A percentile compares a stretch with the other conserved stretches of the same genome.
Evolutionary conservation across 306 rosid species (phyloP).

Genomic region (Mucuna pruriens): DNA sequence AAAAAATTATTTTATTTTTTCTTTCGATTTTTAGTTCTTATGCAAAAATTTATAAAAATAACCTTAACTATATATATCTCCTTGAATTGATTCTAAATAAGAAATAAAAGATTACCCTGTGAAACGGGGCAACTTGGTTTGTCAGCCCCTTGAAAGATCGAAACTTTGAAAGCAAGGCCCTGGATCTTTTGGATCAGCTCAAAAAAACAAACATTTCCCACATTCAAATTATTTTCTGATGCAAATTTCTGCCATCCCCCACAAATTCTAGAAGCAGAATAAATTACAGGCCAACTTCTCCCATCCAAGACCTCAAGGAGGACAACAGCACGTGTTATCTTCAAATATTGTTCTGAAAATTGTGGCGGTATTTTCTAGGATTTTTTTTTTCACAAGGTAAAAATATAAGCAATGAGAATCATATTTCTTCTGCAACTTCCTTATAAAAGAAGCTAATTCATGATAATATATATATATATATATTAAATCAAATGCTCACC

Average conservation of each 20-base stretch:
- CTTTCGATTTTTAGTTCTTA: no score
- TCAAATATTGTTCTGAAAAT: neutral
- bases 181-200: neutral
- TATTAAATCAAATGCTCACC: no score
- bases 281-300: neutral
- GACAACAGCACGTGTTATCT: neutral
- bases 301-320: neutral
- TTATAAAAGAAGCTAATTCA: neutral
- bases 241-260: constrained; percentile 47
- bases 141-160: neutral
- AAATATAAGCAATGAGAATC: neutral
- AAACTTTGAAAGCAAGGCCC: neutral
- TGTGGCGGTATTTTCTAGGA: neutral
- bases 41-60: no score
- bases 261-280: neutral
- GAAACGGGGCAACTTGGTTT: neutral
- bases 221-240: constrained; percentile 24
- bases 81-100: neutral
- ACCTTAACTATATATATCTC: no score
- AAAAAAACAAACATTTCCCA: constrained; percentile 30
- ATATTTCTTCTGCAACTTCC: neutral
- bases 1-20: no score
- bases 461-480: neutral
- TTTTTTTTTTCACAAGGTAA: neutral
- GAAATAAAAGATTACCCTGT: neutral